A percentile compares a stretch with the other conserved stretches of the same genome.
Evolutionary conservation across 192 early-diverging fungal genomes (phyloP).

Genomic region (Coemansia sp.): DNA sequence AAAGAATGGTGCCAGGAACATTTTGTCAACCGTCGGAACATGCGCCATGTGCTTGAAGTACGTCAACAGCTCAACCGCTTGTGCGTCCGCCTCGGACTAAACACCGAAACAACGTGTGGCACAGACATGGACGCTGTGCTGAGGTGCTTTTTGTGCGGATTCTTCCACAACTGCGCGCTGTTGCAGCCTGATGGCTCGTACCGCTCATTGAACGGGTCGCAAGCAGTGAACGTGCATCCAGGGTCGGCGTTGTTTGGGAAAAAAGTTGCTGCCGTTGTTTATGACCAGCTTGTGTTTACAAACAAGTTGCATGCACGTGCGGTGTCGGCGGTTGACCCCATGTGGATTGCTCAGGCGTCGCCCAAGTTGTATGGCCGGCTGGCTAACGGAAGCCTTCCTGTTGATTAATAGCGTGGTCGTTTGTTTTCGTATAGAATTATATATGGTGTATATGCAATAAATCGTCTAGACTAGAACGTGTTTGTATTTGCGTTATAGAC

Average conservation of each 20-base stretch:
- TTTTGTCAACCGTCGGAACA: conserved; percentile 83
- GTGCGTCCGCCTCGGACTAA: conserved; percentile 69
- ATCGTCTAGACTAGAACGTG: too few species aligned
- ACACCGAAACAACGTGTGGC: conserved; percentile 63
- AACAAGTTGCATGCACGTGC: conserved; percentile 85
- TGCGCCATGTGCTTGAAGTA: conserved; percentile 86
- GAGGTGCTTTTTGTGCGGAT: conserved; percentile 85
- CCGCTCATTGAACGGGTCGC: conserved; percentile 58
- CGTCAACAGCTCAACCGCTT: conserved; percentile 82
- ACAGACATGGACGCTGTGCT: conserved; percentile 74
- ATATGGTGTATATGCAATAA: too few species aligned
- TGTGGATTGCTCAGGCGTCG: conserved; percentile 78
- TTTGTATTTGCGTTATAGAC: too few species aligned
- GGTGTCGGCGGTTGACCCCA: conserved; percentile 74
- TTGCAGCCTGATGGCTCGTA: conserved; percentile 87
- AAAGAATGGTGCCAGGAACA: conserved; percentile 87
- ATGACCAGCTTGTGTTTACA: conserved; percentile 89
- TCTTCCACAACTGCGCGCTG: conserved; percentile 86
- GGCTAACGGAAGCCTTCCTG: background rate
- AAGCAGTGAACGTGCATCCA: conserved; percentile 86
- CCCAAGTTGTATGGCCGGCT: conserved; percentile 69
- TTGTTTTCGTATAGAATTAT: too few species aligned
- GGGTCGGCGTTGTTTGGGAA: conserved; percentile 80
- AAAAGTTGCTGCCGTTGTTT: conserved; percentile 78
- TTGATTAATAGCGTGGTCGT: too few species aligned